Percentiles rank a stretch among this genome's conserved stretches.
Conservation (phyloP, 805 yeast species). For the Kuraishia floccosa region DNA sequence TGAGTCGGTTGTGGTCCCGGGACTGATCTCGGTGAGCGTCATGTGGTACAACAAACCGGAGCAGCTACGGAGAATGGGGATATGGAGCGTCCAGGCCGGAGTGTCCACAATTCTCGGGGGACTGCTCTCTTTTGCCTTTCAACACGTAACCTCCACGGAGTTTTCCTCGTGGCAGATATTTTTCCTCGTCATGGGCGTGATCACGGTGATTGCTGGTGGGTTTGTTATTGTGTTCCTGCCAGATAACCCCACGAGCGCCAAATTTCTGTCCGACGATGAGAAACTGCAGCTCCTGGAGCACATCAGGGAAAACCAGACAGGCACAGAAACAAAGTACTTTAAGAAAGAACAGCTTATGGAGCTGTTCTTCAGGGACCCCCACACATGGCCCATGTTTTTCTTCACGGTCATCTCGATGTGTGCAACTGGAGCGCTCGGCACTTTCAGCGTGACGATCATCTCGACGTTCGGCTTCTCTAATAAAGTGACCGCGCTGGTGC, state of each 20-base stretch:
- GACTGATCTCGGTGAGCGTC: conserved; percentile 41
- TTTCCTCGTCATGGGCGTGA: conserved; percentile 42
- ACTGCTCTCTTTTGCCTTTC: conserved; percentile 44
- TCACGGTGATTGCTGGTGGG: conserved; percentile 39
- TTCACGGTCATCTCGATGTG: conserved; percentile 36
- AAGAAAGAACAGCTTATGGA: conserved; percentile 43
- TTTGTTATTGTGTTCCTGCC: conserved; percentile 33
- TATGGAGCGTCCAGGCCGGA: conserved; percentile 34
- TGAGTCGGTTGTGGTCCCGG: conserved; percentile 40
- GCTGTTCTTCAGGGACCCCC: conserved; percentile 28
- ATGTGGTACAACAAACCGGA: conserved; percentile 35
- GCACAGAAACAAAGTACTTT: conserved; percentile 44
- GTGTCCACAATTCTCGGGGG: conserved; percentile 36
- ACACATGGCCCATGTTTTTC: conserved; percentile 31
- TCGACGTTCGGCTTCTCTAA: conserved; percentile 10
- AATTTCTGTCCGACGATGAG: conserved; percentile 37
- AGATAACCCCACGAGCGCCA: conserved; percentile 28
- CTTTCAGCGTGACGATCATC: conserved; percentile 16
- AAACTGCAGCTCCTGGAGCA: conserved; percentile 38
- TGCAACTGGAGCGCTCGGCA: conserved; percentile 24
- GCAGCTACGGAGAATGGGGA: conserved; percentile 15
- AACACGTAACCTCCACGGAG: conserved; percentile 20
- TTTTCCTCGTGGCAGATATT: conserved; percentile 42
- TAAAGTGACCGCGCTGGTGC: conserved; percentile 10
- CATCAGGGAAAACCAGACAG: conserved; percentile 46